Conservation (phyloP, 371 early-diverging fungal genomes). For the Mortierella sp. region DNA sequence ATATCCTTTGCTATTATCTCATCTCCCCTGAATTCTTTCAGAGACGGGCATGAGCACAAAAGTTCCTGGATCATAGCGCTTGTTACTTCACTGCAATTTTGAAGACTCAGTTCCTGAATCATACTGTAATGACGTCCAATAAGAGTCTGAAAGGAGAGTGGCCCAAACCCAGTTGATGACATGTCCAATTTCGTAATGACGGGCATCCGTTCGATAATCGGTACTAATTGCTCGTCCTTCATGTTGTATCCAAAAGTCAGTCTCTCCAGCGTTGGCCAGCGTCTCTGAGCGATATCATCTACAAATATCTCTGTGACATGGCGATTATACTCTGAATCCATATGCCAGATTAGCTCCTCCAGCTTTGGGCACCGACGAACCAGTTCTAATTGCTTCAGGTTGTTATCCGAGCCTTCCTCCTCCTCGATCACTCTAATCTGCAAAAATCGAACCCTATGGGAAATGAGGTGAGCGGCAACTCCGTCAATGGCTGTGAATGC, state of each 20-base stretch:
- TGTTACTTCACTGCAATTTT: background rate
- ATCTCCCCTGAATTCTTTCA: background rate
- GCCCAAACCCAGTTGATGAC: background rate
- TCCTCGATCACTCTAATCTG: background rate
- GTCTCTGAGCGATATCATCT: background rate
- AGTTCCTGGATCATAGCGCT: background rate
- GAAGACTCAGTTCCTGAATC: background rate
- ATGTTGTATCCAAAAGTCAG: background rate
- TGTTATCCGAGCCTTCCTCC: background rate
- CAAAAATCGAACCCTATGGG: background rate
- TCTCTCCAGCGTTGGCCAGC: background rate
- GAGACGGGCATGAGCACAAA: background rate
- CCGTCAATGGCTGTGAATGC: no score
- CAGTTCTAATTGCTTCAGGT: background rate
- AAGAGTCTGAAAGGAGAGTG: background rate
- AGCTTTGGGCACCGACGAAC: background rate
- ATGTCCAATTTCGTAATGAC: background rate
- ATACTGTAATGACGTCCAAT: background rate
- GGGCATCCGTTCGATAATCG: background rate
- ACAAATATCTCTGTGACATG: background rate
- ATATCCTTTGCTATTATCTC: background rate
- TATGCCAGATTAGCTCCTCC: background rate
- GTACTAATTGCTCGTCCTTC: background rate
- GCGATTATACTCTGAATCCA: background rate
- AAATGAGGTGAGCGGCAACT: no score